These are phyloP conservation scores for Citrus australasica DNA, from an alignment of 345 rosid genomes.

Conservation along the genomic window DNA sequence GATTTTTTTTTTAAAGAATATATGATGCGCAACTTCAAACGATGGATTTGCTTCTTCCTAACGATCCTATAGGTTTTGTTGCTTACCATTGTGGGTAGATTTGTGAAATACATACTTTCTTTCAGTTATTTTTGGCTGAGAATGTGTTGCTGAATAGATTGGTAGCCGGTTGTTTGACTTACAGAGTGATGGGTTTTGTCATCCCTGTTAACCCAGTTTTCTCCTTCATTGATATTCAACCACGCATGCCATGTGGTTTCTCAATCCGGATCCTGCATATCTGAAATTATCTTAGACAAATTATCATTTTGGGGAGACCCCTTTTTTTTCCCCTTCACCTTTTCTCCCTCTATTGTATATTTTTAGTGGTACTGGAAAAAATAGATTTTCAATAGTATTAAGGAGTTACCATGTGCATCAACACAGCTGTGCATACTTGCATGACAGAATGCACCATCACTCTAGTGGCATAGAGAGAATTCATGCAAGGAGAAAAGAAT, in stretches of 20 bases:
- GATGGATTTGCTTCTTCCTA: neutral
- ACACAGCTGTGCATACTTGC: neutral
- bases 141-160: neutral
- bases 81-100: neutral
- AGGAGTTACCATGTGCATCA: neutral
- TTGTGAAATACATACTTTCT: neutral
- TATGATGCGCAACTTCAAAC: neutral
- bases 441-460: neutral
- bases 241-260: neutral
- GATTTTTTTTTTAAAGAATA: neutral
- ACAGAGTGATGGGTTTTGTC: neutral
- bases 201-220: neutral
- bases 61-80: neutral
- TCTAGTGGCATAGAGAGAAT: neutral
- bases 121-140: neutral
- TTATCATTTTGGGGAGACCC: neutral
- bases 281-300: neutral
- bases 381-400: neutral
- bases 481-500: neutral
- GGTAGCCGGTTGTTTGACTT: neutral
- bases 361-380: neutral
- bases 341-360: neutral
- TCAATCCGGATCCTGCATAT: neutral
- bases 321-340: neutral
- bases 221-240: neutral